Evolutionary conservation across 108 stramenopile genomes (phyloP).

Genomic region (Asterionellopsis glacialis): DNA sequence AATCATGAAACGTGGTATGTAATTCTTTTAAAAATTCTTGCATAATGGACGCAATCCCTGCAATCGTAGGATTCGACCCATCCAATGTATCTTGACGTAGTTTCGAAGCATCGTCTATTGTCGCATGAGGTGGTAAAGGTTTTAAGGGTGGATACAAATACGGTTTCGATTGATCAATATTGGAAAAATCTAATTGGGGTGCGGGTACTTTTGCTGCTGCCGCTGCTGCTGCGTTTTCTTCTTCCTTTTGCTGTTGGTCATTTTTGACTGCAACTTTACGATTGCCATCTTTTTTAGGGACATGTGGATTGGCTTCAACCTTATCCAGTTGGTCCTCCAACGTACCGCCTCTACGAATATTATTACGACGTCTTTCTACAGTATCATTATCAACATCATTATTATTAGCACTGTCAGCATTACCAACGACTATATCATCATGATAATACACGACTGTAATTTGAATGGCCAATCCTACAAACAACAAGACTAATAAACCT

Average conservation of each 20-base stretch:
- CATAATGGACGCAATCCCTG: slow-evolving; percentile 19
- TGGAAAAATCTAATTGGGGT: too few relatives aligned
- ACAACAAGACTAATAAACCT: slow-evolving; percentile 12
- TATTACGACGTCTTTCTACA: too few relatives aligned
- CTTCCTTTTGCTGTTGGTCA: neutral
- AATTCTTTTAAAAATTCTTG: slow-evolving; percentile 38
- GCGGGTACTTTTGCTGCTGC: neutral
- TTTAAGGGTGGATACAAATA: slow-evolving; percentile 25
- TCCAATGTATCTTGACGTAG: slow-evolving; percentile 39
- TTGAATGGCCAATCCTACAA: slow-evolving; percentile 5
- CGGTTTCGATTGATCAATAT: neutral
- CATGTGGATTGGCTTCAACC: too few relatives aligned
- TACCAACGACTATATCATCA: slow-evolving; percentile 3
- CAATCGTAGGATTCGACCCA: slow-evolving; percentile 39
- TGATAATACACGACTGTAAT: slow-evolving; percentile 11
- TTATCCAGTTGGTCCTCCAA: too few relatives aligned
- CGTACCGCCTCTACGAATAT: too few relatives aligned
- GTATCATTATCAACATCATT: too few relatives aligned
- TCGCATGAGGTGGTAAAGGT: slow-evolving; percentile 22
- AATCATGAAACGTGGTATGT: slow-evolving; percentile 29
- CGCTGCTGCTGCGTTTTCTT: neutral
- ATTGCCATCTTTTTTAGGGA: too few relatives aligned
- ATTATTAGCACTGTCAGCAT: neutral
- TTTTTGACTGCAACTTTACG: too few relatives aligned
- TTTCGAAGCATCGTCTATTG: slow-evolving; percentile 18